Evolutionary conservation across 2,329 filamentous ascomycete genomes (phyloP).

Genomic region (Lecanosticta acicola): DNA sequence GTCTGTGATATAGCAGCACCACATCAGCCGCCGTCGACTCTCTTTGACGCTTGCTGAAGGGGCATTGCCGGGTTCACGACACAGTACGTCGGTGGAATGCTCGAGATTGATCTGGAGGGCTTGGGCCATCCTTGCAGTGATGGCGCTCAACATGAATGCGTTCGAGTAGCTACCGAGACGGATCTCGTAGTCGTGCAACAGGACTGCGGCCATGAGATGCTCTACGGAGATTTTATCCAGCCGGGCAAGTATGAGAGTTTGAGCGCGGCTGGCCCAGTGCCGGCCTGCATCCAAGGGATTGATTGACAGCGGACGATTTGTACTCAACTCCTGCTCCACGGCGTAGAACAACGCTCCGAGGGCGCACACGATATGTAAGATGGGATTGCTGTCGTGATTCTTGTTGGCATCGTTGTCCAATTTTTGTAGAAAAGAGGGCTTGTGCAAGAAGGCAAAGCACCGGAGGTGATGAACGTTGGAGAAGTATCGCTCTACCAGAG

Average conservation of each 20-base stretch:
- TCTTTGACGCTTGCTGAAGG: constrained; percentile 24
- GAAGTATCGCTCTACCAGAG: constrained; percentile 23
- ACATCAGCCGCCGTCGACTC: constrained; percentile 23
- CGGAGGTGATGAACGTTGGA: constrained; percentile 22
- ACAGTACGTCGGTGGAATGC: constrained; percentile 22
- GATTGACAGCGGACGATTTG: constrained; percentile 10
- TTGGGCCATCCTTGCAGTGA: constrained; percentile 24
- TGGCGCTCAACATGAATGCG: constrained; percentile 23
- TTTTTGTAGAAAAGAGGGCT: constrained; percentile 21
- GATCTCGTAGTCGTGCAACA: constrained; percentile 24
- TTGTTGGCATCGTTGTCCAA: constrained; percentile 20
- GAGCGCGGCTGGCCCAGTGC: constrained; percentile 21
- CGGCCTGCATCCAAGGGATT: constrained; percentile 21
- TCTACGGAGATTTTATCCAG: constrained; percentile 22
- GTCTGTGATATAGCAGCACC: constrained; percentile 24
- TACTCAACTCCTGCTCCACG: constrained; percentile 15
- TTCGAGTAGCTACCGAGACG: constrained; percentile 23
- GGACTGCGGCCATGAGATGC: constrained; percentile 22
- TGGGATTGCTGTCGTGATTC: constrained; percentile 19
- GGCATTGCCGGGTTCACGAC: constrained; percentile 16
- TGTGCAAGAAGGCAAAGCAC: constrained; percentile 24
- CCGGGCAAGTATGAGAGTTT: constrained; percentile 20
- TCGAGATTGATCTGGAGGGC: constrained; percentile 24
- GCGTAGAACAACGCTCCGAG: constrained; percentile 22
- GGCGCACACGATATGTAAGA: constrained; percentile 22